Evolutionary conservation across 2,329 filamentous ascomycete species (phyloP), one percentile per base, ranked within the genome.

Genomic region (Fusarium sp.): DNA sequence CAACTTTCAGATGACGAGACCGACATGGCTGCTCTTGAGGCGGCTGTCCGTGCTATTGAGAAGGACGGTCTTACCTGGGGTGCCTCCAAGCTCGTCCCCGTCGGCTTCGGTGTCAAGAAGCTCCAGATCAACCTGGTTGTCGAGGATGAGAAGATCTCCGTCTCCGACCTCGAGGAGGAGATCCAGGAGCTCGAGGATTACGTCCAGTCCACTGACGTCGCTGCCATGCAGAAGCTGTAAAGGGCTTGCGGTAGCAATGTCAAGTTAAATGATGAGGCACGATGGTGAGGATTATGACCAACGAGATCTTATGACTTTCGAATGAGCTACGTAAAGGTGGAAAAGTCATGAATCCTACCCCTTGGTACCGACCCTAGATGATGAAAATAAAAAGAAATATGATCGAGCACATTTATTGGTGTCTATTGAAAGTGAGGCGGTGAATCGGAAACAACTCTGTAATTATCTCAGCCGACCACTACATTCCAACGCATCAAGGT

Each of bases 81-180:
- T 90, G 90, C 87, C 72, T 94, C 92, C 82, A 93, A 96, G 88
- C 87, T 97, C 72, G 91, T 97, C 53, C 82, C 94, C 73, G 91
- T 99, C 77, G 95, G 94, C 78, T 99, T 93, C 88, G 96, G 96
- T 88, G 97, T 99, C 88, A 96, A 93, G 89, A 98, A 98, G 90
- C 91, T 99, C 71, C 95, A 98, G 89, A 97, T 99, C 87, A 98
- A 93, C 91, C 84, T 98, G 75, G 94, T 98, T 76, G 86, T 98
- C 72, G 96, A 98, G 88, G 96, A 99, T 81, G 95, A 98, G 74
- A 98, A 98, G 89, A 83, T 99, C 80, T 94, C 93, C 73, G 82
- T 93, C 72, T 89, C 91, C 75, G 95, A 98, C 69, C 91, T 99
- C 75, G 89, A 97, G 88, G 90, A 93, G 80, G 78, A 92, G 86